Evolutionary conservation across 164 flowering plant genomes (phyloP), one percentile per base, ranked within the genome.

Genomic region (Chimonanthus salicifolius): DNA sequence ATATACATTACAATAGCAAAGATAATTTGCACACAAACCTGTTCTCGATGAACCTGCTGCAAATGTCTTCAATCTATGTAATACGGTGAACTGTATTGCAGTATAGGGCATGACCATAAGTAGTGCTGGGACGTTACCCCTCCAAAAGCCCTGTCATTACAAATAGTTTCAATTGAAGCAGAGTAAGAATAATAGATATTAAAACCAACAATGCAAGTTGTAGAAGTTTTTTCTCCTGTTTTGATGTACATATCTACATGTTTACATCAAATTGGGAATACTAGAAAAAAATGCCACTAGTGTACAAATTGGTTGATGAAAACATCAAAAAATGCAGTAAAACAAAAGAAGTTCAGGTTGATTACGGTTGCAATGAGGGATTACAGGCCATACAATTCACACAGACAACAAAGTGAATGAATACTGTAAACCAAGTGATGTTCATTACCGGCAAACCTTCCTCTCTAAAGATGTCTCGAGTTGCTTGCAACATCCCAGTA

Each of bases 31-130:
- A 44, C 45, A 18, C 51, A 68, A 74, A 95, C 99, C 99, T 87
- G 97, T 11, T 80, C 85, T 93, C 0, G 97, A 92, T 66, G 99
- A 95, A 80, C 98, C 97, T 78, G 99, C 74, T 60, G 86, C 96
- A 71, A 87, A 75, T 7, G 98, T 83, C 83, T 93, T 95, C 64
- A 95, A 77, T 77, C 86, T 87, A 81, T 91, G 93, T 67, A 95
- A 77, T 50, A 95, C 98, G 0, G 91, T 78, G 78, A 95, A 95
- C 71, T 95, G 99, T 75, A 95, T 93, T 49, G 99, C 88, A 62
- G 93, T 88, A 72, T 95, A 95, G 60, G 97, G 98, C 99, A 95
- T 89, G 74, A 92, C 98, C 98, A 95, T 93, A 60, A 95, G 97
- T 47, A 95, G 83, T 11, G 96, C 99, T 1, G 99, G 99, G 72